Evolutionary conservation across 2,329 filamentous ascomycete genomes (phyloP), one percentile per base, ranked within the genome.

Genomic region (Fusarium musae): DNA sequence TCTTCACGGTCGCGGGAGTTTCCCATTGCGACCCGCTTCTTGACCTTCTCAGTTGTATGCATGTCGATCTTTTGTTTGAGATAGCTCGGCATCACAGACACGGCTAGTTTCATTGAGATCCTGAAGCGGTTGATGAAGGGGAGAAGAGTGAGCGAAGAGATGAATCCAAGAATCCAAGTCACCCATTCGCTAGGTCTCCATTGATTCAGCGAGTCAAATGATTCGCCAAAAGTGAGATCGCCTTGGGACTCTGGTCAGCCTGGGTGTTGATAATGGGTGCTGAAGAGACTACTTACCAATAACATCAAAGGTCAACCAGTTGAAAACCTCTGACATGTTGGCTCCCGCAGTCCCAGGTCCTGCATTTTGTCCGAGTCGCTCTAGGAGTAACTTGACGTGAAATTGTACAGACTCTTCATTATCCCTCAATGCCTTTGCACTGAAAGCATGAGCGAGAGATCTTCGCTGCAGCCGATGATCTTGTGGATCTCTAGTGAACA

Each of bases 281-380:
- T 5, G 12, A 30, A 1, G 19, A 2, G 34, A 17, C 0, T 11
- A 16, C 68, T 43, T 52, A 74, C 72, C 72, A 17, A 74, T 67
- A 1, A 75, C 42, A 6, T 75, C 65, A 1, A 75, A 75, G 3
- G 62, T 72, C 9, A 75, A 7, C 65, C 57, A 75, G 28, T 70
- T 66, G 23, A 62, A 72, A 3, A 60, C 56, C 5, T 49, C 23
- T 4, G 60, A 52, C 40, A 74, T 60, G 30, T 75, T 59, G 2
- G 40, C 52, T 1, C 68, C 68, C 0, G 17, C 23, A 0, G 57
- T 53, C 3, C 26, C 36, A 6, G 61, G 56, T 2, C 61, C 61
- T 7, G 61, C 62, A 5, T 59, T 21, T 19, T 62, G 37, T 2
- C 46, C 44, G 6, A 74, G 28, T 5, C 59, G 56, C 4, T 67